A percentile compares a stretch with the other conserved stretches of the same genome.
These are phyloP conservation scores for Endothia cerciana DNA, from an alignment of 2,329 filamentous ascomycete species.

Conservation along the genomic window DNA sequence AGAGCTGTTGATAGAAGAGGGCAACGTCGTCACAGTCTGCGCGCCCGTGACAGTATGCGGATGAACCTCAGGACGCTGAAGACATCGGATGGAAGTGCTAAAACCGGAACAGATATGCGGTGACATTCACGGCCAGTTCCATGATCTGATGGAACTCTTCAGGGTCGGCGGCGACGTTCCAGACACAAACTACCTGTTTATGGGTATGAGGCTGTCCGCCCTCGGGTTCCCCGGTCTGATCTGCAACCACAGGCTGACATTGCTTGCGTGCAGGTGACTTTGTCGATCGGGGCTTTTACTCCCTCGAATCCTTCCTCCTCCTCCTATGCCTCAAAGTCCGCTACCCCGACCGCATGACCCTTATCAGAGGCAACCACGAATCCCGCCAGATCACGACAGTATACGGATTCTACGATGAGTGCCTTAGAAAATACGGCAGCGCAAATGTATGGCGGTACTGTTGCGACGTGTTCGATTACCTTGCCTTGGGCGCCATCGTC, in stretches of 20 bases:
- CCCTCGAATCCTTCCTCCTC: slow-evolving; percentile 93
- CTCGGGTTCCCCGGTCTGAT: background rate
- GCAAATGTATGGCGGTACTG: slow-evolving; percentile 98
- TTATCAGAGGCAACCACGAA: slow-evolving; percentile 95
- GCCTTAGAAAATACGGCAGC: slow-evolving; percentile 91
- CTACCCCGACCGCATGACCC: slow-evolving; percentile 94
- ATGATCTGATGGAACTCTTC: slow-evolving; percentile 96
- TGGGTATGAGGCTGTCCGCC: slow-evolving; percentile 63
- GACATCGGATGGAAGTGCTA: background rate
- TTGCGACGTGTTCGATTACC: slow-evolving; percentile 97
- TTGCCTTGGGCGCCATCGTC: slow-evolving; percentile 86
- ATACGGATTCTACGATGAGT: slow-evolving; percentile 98
- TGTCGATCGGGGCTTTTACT: slow-evolving; percentile 97
- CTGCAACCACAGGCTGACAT: slow-evolving; percentile 19
- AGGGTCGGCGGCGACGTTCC: slow-evolving; percentile 91
- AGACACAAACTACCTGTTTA: slow-evolving; percentile 96
- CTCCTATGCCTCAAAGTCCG: slow-evolving; percentile 95
- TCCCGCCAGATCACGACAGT: slow-evolving; percentile 96
- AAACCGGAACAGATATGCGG: slow-evolving; percentile 73
- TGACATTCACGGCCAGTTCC: slow-evolving; percentile 96
- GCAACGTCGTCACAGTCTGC: slow-evolving; percentile 93
- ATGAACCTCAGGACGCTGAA: background rate
- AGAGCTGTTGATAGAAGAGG: slow-evolving; percentile 95
- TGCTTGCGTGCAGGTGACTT: slow-evolving; percentile 71
- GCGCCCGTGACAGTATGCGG: slow-evolving; percentile 83